phyloP scores from a whole-genome alignment of 352 stramenopile species.

The Pythium grandisporangium region DNA sequence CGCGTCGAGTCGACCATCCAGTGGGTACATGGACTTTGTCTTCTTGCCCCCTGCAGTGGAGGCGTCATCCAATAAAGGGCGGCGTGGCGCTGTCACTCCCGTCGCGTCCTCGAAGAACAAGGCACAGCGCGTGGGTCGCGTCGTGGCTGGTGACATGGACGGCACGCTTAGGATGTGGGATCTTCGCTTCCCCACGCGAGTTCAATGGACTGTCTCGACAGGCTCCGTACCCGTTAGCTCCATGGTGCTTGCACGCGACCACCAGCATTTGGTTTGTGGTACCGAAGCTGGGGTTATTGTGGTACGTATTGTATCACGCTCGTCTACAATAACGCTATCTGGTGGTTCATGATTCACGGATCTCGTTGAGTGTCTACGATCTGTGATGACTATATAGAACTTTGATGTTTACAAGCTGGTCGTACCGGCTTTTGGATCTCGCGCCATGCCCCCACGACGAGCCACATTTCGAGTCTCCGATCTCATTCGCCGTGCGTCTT shows the following conservation, averaged over 20 bases:
- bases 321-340: background rate
- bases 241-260: slow-evolving; percentile 29
- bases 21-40: slow-evolving; percentile 71
- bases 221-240: slow-evolving; percentile 38
- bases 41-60: slow-evolving; percentile 17
- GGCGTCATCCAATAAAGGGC: no score
- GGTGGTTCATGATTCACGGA: no score
- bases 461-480: slow-evolving; percentile 30
- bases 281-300: slow-evolving; percentile 45
- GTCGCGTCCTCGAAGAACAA: no score
- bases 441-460: slow-evolving; percentile 40
- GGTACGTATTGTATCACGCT: slow-evolving; percentile 16
- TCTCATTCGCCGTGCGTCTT: slow-evolving; percentile 31
- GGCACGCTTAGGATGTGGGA: slow-evolving; percentile 67
- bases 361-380: no score
- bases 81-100: no score
- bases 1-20: slow-evolving; percentile 52
- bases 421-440: slow-evolving; percentile 57
- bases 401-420: slow-evolving; percentile 57
- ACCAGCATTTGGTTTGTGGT: slow-evolving; percentile 44
- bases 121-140: slow-evolving; percentile 3
- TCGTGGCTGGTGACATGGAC: slow-evolving; percentile 59
- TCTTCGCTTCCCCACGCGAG: slow-evolving; percentile 28
- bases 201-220: slow-evolving; percentile 43
- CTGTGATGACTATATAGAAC: no score